Conservation (phyloP, 2,329 filamentous ascomycete genomes). For the Fusarium avenaceum region DNA sequence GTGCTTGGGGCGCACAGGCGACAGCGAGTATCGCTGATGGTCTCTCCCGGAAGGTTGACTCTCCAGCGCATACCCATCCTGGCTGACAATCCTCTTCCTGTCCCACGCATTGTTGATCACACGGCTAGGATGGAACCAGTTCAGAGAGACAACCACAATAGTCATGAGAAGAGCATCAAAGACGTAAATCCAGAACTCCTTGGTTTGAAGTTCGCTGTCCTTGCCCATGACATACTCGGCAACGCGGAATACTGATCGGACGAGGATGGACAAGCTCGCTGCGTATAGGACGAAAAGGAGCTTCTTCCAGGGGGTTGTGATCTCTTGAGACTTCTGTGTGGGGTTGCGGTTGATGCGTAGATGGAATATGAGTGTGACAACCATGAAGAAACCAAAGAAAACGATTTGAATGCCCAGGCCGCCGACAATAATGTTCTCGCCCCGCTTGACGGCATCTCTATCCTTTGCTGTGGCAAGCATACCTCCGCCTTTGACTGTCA, state of each 20-base stretch:
- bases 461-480: constrained; percentile 47
- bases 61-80: constrained; percentile 48
- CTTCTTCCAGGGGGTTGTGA: constrained; percentile 52
- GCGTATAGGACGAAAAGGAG: constrained; percentile 48
- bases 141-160: constrained; percentile 46
- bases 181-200: constrained; percentile 55
- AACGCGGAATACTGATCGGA: constrained; percentile 59
- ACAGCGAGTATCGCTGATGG: constrained; percentile 23
- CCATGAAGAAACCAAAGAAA: constrained; percentile 67
- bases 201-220: constrained; percentile 52
- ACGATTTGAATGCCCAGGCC: constrained; percentile 68
- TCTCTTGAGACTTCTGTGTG: constrained; percentile 31
- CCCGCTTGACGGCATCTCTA: constrained; percentile 51
- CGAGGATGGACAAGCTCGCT: constrained; percentile 54
- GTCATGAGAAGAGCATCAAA: constrained; percentile 57
- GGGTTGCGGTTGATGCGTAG: constrained; percentile 44
- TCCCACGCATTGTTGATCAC: constrained; percentile 42
- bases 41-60: constrained; percentile 32
- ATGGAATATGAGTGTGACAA: constrained; percentile 63
- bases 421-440: constrained; percentile 64
- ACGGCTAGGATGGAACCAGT: constrained; percentile 48
- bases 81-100: constrained; percentile 41
- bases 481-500: constrained; percentile 41
- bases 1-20: constrained; percentile 24
- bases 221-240: constrained; percentile 58